Evolutionary conservation across 306 rosid species (phyloP).

Genomic region (Erythrophleum fordii): DNA sequence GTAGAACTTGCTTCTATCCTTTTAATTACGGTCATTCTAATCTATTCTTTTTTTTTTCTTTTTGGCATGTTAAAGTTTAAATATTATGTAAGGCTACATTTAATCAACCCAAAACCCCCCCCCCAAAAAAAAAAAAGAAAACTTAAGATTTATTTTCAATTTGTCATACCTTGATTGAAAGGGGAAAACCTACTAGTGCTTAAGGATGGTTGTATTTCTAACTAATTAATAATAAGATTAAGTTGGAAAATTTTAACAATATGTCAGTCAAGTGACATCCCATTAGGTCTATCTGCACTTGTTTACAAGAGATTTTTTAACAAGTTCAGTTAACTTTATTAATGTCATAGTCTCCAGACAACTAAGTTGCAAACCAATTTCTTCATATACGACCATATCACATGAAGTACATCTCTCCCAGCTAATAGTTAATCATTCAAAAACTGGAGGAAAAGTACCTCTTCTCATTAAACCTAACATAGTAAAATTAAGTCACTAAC

Average conservation of each 20-base stretch:
- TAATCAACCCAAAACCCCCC: neutral
- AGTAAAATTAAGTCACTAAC: constrained; percentile 17
- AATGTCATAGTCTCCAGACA: neutral
- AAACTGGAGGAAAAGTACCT: neutral
- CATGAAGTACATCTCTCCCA: constrained; percentile 1
- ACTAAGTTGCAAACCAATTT: neutral
- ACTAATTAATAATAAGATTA: neutral
- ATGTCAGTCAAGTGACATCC: neutral
- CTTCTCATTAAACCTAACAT: constrained; percentile 23
- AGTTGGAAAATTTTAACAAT: neutral
- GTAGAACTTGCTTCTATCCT: neutral
- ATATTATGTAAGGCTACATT: neutral
- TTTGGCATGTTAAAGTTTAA: neutral
- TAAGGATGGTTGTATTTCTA: neutral
- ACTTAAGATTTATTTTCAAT: neutral
- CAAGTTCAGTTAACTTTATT: neutral
- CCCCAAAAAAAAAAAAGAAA: neutral
- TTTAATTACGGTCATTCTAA: neutral
- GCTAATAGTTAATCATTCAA: neutral
- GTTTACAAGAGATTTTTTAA: neutral
- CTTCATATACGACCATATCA: neutral
- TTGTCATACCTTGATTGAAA: neutral
- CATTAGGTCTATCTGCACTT: neutral
- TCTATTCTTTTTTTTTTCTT: neutral
- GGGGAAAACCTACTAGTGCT: neutral